Conservation (phyloP, 2,329 filamentous ascomycete genomes). For the Fragosphaeria purpurea region DNA sequence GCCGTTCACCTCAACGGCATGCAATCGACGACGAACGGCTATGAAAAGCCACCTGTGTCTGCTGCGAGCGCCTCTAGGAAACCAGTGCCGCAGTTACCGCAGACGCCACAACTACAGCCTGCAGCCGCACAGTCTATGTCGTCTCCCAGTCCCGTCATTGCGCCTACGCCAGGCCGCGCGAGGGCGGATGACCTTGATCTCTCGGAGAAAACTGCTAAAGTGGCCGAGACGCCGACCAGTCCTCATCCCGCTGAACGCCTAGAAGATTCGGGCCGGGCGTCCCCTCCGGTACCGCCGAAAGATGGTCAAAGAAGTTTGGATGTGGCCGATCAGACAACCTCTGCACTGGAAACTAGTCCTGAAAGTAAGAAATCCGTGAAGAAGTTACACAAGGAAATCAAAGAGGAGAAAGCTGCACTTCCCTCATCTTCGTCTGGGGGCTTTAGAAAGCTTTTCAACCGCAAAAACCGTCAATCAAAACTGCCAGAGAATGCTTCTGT, state of each 20-base stretch:
- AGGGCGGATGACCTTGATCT: slow-evolving; percentile 8
- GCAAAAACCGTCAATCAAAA: slow-evolving; percentile 52
- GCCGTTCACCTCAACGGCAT: slow-evolving; percentile 8
- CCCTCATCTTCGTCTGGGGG: slow-evolving; percentile 26
- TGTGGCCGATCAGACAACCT: slow-evolving; percentile 26
- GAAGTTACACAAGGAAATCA: slow-evolving; percentile 46
- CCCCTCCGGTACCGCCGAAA: slow-evolving; percentile 28
- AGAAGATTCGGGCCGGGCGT: not conserved
- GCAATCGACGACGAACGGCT: not conserved
- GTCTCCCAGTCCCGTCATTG: not conserved
- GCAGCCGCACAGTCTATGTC: not conserved
- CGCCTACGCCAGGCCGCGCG: not conserved
- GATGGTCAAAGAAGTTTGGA: slow-evolving; percentile 25
- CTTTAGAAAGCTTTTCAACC: slow-evolving; percentile 56
- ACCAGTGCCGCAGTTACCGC: not conserved
- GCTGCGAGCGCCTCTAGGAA: not conserved
- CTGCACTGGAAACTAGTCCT: slow-evolving; percentile 25
- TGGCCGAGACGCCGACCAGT: slow-evolving; percentile 22
- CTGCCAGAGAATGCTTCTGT: slow-evolving; percentile 42
- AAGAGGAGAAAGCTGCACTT: slow-evolving; percentile 18
- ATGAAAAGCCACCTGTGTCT: not conserved
- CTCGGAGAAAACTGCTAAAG: slow-evolving; percentile 24
- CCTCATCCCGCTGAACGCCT: slow-evolving; percentile 23
- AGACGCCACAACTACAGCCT: not conserved
- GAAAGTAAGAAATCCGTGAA: slow-evolving; percentile 38